Percentiles rank a stretch among this genome's conserved stretches.
phyloP scores from a whole-genome alignment of 2,329 filamentous ascomycete species.

The Uncinocarpus reesii region DNA sequence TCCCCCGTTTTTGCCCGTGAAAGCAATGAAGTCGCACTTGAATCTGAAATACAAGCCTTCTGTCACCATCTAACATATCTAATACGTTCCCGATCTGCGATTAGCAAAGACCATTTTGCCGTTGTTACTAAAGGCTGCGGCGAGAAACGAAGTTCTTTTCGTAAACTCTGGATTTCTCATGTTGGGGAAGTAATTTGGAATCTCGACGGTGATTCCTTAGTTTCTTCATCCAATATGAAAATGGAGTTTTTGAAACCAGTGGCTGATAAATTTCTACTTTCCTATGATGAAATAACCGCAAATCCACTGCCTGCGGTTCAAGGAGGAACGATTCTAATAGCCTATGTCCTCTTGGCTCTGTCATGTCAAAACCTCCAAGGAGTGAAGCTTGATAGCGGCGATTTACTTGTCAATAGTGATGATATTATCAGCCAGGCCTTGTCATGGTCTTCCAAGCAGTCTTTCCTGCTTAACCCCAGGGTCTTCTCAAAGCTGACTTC shows the following conservation, averaged over 20 bases:
- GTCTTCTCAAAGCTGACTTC: constrained; percentile 69
- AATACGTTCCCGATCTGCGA: constrained; percentile 48
- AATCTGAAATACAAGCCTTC: constrained; percentile 63
- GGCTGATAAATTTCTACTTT: constrained; percentile 46
- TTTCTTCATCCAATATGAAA: constrained; percentile 36
- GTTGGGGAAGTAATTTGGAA: constrained; percentile 60
- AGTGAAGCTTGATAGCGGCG: constrained; percentile 46
- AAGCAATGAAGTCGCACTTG: constrained; percentile 72
- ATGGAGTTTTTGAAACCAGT: constrained; percentile 41
- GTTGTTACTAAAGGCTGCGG: constrained; percentile 67
- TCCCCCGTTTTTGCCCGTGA: constrained; percentile 67
- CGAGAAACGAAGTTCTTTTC: constrained; percentile 71
- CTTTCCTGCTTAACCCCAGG: constrained; percentile 73
- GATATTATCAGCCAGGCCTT: constrained; percentile 55
- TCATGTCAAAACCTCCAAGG: constrained; percentile 45
- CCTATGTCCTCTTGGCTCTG: constrained; percentile 62
- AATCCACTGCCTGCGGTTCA: constrained; percentile 74
- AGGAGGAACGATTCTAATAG: constrained; percentile 68
- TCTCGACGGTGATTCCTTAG: constrained; percentile 39
- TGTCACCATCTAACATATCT: constrained; percentile 54
- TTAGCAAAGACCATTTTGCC: constrained; percentile 59
- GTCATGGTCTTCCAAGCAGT: constrained; percentile 65
- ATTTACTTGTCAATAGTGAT: constrained; percentile 27
- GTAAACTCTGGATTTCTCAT: constrained; percentile 69
- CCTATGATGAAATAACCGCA: constrained; percentile 64